phyloP scores from a whole-genome alignment of 2,329 filamentous ascomycete genomes.

The Aureobasidium sp. region DNA sequence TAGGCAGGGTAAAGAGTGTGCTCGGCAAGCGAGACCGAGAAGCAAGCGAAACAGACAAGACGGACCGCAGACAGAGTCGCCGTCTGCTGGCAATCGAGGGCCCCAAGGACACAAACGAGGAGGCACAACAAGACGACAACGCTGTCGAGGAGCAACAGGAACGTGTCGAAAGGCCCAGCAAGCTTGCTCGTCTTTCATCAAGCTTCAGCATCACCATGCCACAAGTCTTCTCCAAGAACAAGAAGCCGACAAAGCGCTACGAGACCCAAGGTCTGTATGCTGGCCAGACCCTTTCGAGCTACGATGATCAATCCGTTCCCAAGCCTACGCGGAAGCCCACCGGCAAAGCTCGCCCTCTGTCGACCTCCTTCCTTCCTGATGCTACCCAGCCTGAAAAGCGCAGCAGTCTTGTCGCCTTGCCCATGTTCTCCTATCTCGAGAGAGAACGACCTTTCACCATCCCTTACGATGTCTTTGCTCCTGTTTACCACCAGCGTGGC shows the following conservation, averaged over 20 bases:
- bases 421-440: slow-evolving; percentile 44
- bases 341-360: not conserved
- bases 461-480: slow-evolving; percentile 83
- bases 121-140: not conserved
- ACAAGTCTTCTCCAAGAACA: slow-evolving; percentile 4
- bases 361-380: slow-evolving; percentile 10
- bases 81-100: not conserved
- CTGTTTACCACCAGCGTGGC: slow-evolving; percentile 58
- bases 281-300: slow-evolving; percentile 52
- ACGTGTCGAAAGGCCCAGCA: slow-evolving; percentile 10
- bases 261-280: slow-evolving; percentile 76
- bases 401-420: slow-evolving; percentile 45
- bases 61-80: slow-evolving; percentile 10
- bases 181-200: slow-evolving; percentile 12
- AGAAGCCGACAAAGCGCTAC: slow-evolving; percentile 61
- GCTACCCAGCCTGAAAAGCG: slow-evolving; percentile 39
- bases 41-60: slow-evolving; percentile 24
- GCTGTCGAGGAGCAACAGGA: slow-evolving; percentile 1
- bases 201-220: slow-evolving; percentile 10
- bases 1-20: slow-evolving; percentile 17
- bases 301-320: slow-evolving; percentile 1
- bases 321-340: not conserved
- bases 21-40: slow-evolving; percentile 30
- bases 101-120: slow-evolving; percentile 1
- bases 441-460: slow-evolving; percentile 68